Percentiles rank a stretch among this genome's conserved stretches.
These are phyloP conservation scores for Eutrema salsugineum DNA, from an alignment of 441 rosid genomes.

Conservation along the genomic window DNA sequence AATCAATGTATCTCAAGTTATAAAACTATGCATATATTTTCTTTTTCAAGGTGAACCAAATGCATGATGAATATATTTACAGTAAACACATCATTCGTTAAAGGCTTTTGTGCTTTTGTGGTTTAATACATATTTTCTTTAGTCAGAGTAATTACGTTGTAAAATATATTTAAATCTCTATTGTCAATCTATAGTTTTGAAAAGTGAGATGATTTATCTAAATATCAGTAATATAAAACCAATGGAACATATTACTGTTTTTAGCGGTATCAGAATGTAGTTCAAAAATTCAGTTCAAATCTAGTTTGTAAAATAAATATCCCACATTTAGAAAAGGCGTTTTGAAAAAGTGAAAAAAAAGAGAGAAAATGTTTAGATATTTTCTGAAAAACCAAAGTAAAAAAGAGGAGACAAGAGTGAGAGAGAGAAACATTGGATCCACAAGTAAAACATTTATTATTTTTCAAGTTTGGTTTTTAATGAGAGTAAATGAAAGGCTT, in stretches of 20 bases:
- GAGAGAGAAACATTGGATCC: constrained; percentile 44
- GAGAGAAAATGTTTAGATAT: background rate
- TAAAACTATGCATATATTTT: no score
- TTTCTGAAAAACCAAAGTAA: background rate
- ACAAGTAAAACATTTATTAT: constrained; percentile 17
- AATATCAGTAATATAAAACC: background rate
- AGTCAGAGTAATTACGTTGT: no score
- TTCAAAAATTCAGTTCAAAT: background rate
- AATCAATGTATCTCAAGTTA: no score
- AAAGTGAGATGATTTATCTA: background rate
- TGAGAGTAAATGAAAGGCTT: no score
- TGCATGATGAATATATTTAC: no score
- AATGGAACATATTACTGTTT: background rate
- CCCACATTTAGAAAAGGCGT: background rate
- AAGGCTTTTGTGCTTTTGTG: background rate
- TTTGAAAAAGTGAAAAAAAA: constrained; percentile 23
- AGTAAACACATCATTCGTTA: background rate
- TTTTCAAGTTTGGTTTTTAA: background rate
- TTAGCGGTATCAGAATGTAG: background rate
- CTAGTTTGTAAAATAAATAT: background rate
- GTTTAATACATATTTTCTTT: no score
- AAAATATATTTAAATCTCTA: no score
- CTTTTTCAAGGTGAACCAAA: no score
- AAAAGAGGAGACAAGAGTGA: background rate
- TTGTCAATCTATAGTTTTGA: background rate